phyloP scores from a whole-genome alignment of 2,329 filamentous ascomycete genomes.

The Fusarium sp. region DNA sequence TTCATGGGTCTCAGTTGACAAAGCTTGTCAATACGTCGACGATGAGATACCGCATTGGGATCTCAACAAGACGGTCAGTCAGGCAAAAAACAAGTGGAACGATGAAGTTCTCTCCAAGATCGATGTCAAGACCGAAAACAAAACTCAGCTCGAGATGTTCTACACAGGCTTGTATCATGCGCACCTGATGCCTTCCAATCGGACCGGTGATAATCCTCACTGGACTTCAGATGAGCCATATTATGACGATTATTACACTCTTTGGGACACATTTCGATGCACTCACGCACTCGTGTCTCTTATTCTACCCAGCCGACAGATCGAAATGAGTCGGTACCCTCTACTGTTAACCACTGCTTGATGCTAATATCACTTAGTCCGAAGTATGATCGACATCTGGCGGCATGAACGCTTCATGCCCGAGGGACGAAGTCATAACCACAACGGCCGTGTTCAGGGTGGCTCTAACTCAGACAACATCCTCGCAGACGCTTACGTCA shows the following conservation, averaged over 20 bases:
- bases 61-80: constrained; percentile 57
- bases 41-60: constrained; percentile 61
- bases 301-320: constrained; percentile 66
- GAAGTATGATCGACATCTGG: constrained; percentile 72
- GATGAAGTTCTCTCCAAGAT: constrained; percentile 61
- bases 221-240: constrained; percentile 70
- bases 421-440: constrained; percentile 68
- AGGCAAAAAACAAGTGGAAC: constrained; percentile 62
- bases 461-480: constrained; percentile 74
- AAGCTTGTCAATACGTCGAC: constrained; percentile 64
- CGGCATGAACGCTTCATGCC: constrained; percentile 67
- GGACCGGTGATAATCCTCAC: constrained; percentile 70
- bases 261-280: constrained; percentile 70
- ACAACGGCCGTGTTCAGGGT: constrained; percentile 71
- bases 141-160: constrained; percentile 65
- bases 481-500: constrained; percentile 72
- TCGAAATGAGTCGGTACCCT: constrained; percentile 59
- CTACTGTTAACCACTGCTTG: neutral
- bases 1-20: constrained; percentile 63
- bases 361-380: constrained; percentile 50
- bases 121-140: constrained; percentile 57
- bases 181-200: constrained; percentile 73
- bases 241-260: constrained; percentile 72
- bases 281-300: constrained; percentile 64
- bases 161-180: constrained; percentile 74